These are phyloP conservation scores for Balakata baccata DNA, from an alignment of 345 rosid genomes.

Conservation along the genomic window DNA sequence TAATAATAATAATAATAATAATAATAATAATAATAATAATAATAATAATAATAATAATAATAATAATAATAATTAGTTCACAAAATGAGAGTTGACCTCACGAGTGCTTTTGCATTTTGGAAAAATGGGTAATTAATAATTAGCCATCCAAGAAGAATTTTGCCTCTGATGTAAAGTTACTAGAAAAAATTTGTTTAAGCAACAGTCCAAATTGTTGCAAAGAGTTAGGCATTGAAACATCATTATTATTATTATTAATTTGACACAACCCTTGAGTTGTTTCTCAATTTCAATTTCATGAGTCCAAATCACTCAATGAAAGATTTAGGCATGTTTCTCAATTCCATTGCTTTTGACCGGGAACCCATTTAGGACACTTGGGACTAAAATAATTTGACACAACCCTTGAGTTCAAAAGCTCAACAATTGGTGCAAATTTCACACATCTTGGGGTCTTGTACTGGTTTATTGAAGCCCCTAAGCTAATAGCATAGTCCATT, in stretches of 20 bases:
- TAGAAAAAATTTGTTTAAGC: background rate
- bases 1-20: no score
- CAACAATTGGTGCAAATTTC: slow-evolving; percentile 83
- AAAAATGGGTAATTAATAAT: background rate
- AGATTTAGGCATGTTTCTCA: no score
- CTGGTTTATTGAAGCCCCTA: slow-evolving; percentile 91
- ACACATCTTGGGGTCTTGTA: slow-evolving; percentile 97
- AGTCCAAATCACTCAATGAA: no score
- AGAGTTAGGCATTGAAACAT: no score
- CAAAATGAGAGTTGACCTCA: background rate
- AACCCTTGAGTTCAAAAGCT: slow-evolving; percentile 80
- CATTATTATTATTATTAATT: no score
- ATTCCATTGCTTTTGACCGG: slow-evolving; percentile 85
- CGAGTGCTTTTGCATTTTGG: background rate
- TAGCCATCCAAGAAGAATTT: background rate
- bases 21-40: no score
- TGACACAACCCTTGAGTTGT: no score
- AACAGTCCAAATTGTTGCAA: background rate
- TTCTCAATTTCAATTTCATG: no score
- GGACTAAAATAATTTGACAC: slow-evolving; percentile 65
- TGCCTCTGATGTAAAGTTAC: background rate
- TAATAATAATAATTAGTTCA: no score
- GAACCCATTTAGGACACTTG: slow-evolving; percentile 90
- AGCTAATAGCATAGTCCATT: slow-evolving; percentile 92
- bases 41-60: no score